Evolutionary conservation across 1,284 basidiomycete genomes (phyloP).

Genomic region (Rhodotorula sp.): DNA sequence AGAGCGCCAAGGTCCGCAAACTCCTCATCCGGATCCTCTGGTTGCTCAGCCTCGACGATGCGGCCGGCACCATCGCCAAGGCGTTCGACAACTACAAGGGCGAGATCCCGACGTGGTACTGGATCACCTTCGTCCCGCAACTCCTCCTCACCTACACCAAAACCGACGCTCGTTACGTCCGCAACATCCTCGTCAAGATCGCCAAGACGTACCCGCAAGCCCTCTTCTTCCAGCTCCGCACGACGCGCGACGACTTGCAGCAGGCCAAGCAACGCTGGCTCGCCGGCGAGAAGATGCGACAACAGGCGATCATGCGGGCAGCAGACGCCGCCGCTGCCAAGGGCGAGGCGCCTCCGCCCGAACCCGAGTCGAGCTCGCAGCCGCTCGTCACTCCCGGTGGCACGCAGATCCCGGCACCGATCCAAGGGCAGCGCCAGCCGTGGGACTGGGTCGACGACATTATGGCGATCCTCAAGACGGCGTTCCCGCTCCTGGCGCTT

Average conservation of each 20-base stretch:
- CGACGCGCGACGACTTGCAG: constrained; percentile 81
- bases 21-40: constrained; percentile 89
- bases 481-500: constrained; percentile 89
- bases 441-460: constrained; percentile 95
- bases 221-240: constrained; percentile 91
- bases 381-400: constrained; percentile 20
- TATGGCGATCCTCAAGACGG: constrained; percentile 90
- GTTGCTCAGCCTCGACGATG: constrained; percentile 93
- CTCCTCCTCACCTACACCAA: constrained; percentile 87
- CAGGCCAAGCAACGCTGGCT: constrained; percentile 50
- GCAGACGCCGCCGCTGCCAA: constrained; percentile 55
- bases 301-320: constrained; percentile 39
- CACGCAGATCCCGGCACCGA: constrained; percentile 19
- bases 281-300: constrained; percentile 7
- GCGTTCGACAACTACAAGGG: constrained; percentile 97
- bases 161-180: constrained; percentile 87
- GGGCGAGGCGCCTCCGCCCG: constrained; percentile 52
- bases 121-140: constrained; percentile 97
- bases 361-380: constrained; percentile 12
- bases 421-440: constrained; percentile 50
- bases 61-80: constrained; percentile 67
- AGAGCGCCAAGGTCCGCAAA: constrained; percentile 88
- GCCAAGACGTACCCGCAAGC: constrained; percentile 93
- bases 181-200: constrained; percentile 82
- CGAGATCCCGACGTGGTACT: constrained; percentile 96